These are phyloP conservation scores for Graphiopsis chlorocephala DNA, from an alignment of 2,329 filamentous ascomycete species.

Conservation along the genomic window DNA sequence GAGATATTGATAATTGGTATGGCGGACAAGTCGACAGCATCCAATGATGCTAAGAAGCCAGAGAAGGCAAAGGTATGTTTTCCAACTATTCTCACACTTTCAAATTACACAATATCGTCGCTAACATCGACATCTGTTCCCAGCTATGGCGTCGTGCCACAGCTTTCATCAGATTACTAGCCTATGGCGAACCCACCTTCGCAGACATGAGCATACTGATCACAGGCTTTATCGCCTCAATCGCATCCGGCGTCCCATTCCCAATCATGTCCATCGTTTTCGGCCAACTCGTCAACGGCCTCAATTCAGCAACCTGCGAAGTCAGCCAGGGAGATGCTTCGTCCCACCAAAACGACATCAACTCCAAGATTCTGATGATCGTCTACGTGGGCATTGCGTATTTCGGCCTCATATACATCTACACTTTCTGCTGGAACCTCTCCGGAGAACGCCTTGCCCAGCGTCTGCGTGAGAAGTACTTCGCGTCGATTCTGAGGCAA, in stretches of 20 bases:
- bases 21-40: not conserved
- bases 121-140: not conserved
- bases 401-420: conserved; percentile 62
- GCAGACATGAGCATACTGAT: conserved; percentile 27
- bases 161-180: not conserved
- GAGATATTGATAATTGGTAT: not conserved
- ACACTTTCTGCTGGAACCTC: conserved; percentile 63
- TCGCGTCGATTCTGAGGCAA: conserved; percentile 58
- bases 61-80: not conserved
- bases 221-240: conserved; percentile 46
- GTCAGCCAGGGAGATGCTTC: conserved; percentile 30
- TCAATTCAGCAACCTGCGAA: conserved; percentile 58
- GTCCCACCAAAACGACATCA: conserved; percentile 45
- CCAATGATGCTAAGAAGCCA: not conserved
- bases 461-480: conserved; percentile 60
- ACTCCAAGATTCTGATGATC: conserved; percentile 58
- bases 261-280: conserved; percentile 64
- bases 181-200: conserved; percentile 5
- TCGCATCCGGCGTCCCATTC: conserved; percentile 60
- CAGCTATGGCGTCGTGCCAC: conserved; percentile 15
- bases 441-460: conserved; percentile 63
- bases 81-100: not conserved
- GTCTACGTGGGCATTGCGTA: conserved; percentile 63
- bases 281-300: conserved; percentile 60
- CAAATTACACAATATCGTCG: not conserved